Evolutionary conservation across 208 protist genomes (phyloP), one percentile per base, ranked within the genome.

Genomic region (Crithidia bombi): DNA sequence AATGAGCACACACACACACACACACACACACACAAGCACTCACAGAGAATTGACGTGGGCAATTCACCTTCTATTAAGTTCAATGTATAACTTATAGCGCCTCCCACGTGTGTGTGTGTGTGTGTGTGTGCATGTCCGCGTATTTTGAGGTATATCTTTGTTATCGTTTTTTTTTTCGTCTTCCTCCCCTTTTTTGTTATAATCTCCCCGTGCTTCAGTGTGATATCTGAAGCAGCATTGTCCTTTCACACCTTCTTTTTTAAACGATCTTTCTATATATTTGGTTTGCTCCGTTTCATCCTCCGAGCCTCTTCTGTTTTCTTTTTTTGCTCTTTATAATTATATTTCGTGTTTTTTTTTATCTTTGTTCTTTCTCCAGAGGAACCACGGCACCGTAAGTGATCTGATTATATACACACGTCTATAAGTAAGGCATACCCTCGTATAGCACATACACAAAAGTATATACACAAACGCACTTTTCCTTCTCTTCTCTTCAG

Each of bases 381-480:
- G 6, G 5, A 41, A 14, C 6, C 28, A n/a, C 4, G 12, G 47
- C 1, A 19, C 9, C 15, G 33, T 44, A 43, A 28, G 21, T 47
- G 41, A 32, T 30, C 17, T 66, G n/a, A 28, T 25, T 25, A 23
- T 32, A 58, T 14, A 58, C 14, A 69, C 47, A 64, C 17, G 21
- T 47, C 32, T 52, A 59, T 56, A 57, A 65, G 61, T 39, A 54
- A 38, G 23, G 36, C 33, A 44, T 30, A 62, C 54, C 26, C 47
- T 38, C 57, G 39, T 50, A 63, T 50, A 73, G 43, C 65, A 64
- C 9, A 61, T 52, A 59, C 15, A 72, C 41, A 66, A 65, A 65
- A 58, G 41, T 28, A 65, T 3, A 61, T n/a, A 70, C 5, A 62
- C 6, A 56, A 54, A 50, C 2, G 38, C 0, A 47, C 0, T 19